Evolutionary conservation across 495 filamentous ascomycete genomes (phyloP), one percentile per base, ranked within the genome.

Genomic region (Glonium stellatum): DNA sequence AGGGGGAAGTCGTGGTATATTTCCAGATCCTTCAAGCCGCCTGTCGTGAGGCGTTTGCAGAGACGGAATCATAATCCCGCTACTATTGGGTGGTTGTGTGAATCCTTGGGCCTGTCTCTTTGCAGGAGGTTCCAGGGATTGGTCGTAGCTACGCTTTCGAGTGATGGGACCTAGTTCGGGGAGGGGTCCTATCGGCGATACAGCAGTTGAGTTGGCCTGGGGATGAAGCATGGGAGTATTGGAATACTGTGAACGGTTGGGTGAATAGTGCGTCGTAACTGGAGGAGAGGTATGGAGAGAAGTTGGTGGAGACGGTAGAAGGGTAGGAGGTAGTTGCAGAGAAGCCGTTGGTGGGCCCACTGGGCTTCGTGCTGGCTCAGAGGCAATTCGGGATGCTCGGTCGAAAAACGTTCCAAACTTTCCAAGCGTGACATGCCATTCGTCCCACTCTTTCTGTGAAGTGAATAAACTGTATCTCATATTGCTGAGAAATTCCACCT

Each of bases 401-500:
- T 92, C 85, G 76, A 89, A 88, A 73, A 87, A 97, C 23, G 84
- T 82, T 58, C 80, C 84, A 68, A 96, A 96, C 39, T 83, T 84
- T 19, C 84, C 78, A 51, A 97, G 75, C 67, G 87, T 89, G 54
- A 79, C 75, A 66, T 96, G 85, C 95, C 95, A 97, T 37, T 83
- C 78, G 31, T 81, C 74, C 95, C 95, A 99, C 69, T 96, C 80
- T 31, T 73, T 73, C 67, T 91, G 81, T 0, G 90, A 95, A 0
- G 87, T 87, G 69, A 89, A 87, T 1, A 99, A 78, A 62, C 87
- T 90, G 71, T 99, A 99, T 67, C 91, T 84, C 83, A 99, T 93
- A 70, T 99, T 97, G 78, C 93, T 96, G 58, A 99, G 79, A 67
- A 99, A 99, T 72, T 99, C 95, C 0, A 99, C 95, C 70, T 99